Percentiles rank a stretch among this genome's conserved stretches.
Evolutionary conservation across 2,329 filamentous ascomycete species (phyloP).

Genomic region (Cladophialophora carrionii): DNA sequence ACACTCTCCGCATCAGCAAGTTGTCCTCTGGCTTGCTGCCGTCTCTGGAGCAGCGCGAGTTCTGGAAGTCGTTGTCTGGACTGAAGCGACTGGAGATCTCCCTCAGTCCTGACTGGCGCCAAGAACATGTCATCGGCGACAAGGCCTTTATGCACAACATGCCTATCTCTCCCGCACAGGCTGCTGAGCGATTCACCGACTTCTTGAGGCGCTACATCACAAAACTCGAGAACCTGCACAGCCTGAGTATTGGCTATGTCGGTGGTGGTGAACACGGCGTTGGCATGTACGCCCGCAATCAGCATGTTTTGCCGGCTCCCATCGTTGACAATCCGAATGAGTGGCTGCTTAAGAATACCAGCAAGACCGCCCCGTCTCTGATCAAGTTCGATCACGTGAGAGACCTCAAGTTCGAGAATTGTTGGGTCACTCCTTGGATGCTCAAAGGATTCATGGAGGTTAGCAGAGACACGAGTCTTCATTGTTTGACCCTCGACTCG

Average conservation of each 20-base stretch:
- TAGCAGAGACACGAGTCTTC: slow-evolving; percentile 55
- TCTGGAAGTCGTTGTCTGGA: slow-evolving; percentile 64
- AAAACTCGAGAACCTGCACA: slow-evolving; percentile 56
- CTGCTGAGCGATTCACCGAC: slow-evolving; percentile 56
- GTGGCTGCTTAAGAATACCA: slow-evolving; percentile 20
- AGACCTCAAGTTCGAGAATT: slow-evolving; percentile 67
- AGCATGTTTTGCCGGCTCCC: slow-evolving; percentile 64
- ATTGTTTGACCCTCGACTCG: slow-evolving; percentile 63
- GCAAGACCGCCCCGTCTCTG: slow-evolving; percentile 41
- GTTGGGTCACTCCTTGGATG: slow-evolving; percentile 66
- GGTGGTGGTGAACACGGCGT: slow-evolving; percentile 69
- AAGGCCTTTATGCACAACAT: slow-evolving; percentile 56
- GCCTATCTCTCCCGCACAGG: slow-evolving; percentile 56
- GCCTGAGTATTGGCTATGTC: slow-evolving; percentile 67
- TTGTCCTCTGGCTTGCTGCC: slow-evolving; percentile 65
- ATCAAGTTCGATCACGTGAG: slow-evolving; percentile 61
- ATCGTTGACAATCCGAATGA: slow-evolving; percentile 37
- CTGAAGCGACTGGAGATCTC: slow-evolving; percentile 61
- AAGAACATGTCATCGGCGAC: slow-evolving; percentile 57
- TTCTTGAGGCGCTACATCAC: slow-evolving; percentile 59
- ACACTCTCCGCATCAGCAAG: slow-evolving; percentile 65
- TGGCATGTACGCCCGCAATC: slow-evolving; percentile 64
- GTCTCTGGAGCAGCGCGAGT: slow-evolving; percentile 59
- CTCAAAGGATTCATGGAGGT: slow-evolving; percentile 57
- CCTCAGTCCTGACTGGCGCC: slow-evolving; percentile 68